A percentile compares a stretch with the other conserved stretches of the same genome.
Evolutionary conservation across 805 yeast species (phyloP).

Genomic region (Myxozyma sirexii): DNA sequence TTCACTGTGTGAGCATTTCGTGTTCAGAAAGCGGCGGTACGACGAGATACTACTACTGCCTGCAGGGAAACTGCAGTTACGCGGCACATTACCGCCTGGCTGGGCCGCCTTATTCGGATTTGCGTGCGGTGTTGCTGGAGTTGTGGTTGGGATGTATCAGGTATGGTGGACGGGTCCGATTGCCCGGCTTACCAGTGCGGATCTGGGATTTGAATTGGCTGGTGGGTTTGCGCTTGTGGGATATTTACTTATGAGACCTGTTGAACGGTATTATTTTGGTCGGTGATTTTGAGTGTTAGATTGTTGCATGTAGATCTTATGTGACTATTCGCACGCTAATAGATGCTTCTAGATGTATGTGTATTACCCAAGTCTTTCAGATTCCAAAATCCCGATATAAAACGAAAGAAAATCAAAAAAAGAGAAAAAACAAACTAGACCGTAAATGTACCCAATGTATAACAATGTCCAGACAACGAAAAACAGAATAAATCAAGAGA

Average conservation of each 20-base stretch:
- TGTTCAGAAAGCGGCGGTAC: constrained; percentile 60
- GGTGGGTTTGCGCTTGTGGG: constrained; percentile 66
- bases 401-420: background rate
- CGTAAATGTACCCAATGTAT: background rate
- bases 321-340: too few species aligned
- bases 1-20: constrained; percentile 76
- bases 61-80: constrained; percentile 28
- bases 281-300: constrained; percentile 27
- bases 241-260: constrained; percentile 58
- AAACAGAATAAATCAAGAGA: background rate
- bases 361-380: background rate
- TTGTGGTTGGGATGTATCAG: constrained; percentile 84
- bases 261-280: constrained; percentile 65
- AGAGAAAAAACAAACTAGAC: background rate
- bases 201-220: constrained; percentile 81
- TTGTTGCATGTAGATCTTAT: too few species aligned
- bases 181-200: constrained; percentile 68
- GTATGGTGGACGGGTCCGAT: constrained; percentile 79
- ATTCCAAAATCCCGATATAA: background rate
- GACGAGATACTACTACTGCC: constrained; percentile 45
- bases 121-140: constrained; percentile 83
- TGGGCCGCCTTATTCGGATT: constrained; percentile 76
- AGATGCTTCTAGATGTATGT: background rate
- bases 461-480: background rate
- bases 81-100: constrained; percentile 65